Base-by-base conservation (phyloP, 192 early-diverging fungal species). In the Funneliformis mosseae region DNA sequence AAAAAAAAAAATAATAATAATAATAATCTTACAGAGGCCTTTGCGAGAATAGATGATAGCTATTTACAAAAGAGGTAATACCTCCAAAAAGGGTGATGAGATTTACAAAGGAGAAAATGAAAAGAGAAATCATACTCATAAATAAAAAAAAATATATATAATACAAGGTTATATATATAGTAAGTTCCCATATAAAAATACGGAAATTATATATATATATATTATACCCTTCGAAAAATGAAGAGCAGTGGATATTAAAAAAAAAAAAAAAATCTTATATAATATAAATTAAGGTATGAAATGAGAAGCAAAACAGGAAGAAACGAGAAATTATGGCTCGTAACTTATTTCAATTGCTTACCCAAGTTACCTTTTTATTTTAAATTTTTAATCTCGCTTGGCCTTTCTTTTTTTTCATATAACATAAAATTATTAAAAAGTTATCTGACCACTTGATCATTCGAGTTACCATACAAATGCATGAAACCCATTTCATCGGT, bases 361-460 rank as follows among this genome's bases (percentile, higher is more conserved):
- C 68, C 38, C 68, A 39, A 41, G 21, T 43, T 18, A 41, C 38
- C 64, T 66, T 64, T 66, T 66, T 33, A 33, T 66, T 64, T 66
- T 33, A 66, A 66, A 33, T 33, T 38, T 66, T 66, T 33, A 66
- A 33, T 25, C 64, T 66, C 64, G 64, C 64, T 66, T 33, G 64
- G 28, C 64, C 64, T 33, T 66, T 33, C 33, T 33, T 33, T 33
- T 33, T 64, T 66, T 66, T 66, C 64, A 66, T 66, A 66, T 66
- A 28, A 64, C 23, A 64, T 64, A 64, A 64, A 64, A 28, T 25
- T 28, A 28, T 8, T 18, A 70, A n/a, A 70, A 70, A 70, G 10
- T 73, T 50, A 73, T 48, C 71, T 45, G 27, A 73, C 71, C 23
- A 73, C 71, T 73, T 73, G 71, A 73, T 73, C 71, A 73, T 48